phyloP scores from a whole-genome alignment of 2,329 filamentous ascomycete species.

The Diaporthe sp. region DNA sequence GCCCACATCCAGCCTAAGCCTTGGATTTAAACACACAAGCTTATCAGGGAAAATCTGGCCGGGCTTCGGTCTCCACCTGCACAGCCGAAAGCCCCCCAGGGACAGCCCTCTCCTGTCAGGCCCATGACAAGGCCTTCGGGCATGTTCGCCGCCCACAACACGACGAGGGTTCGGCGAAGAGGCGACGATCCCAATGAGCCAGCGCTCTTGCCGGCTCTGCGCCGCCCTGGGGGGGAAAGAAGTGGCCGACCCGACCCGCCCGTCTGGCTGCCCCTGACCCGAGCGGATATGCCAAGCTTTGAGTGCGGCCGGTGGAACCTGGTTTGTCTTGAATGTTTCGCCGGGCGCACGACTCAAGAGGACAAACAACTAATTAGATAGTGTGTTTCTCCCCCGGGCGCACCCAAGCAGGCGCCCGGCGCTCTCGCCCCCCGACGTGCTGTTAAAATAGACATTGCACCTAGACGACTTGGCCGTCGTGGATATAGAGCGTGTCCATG shows the following conservation, averaged over 20 bases:
- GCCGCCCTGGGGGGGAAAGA: not conserved
- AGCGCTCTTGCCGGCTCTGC: not conserved
- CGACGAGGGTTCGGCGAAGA: not conserved
- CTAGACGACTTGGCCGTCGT: slow-evolving; percentile 24
- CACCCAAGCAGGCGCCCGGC: not conserved
- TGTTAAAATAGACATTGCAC: not conserved
- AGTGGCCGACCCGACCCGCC: slow-evolving; percentile 8
- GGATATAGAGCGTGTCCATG: slow-evolving; percentile 4
- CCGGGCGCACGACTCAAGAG: slow-evolving; percentile 17
- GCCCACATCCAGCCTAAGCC: not conserved
- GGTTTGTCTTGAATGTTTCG: not conserved
- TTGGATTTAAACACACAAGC: slow-evolving; percentile 6
- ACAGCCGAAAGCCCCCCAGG: not conserved
- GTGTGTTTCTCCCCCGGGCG: not conserved
- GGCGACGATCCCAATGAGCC: slow-evolving; percentile 21
- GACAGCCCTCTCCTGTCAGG: not conserved
- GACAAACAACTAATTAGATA: not conserved
- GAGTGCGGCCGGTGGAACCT: not conserved
- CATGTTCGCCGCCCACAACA: slow-evolving; percentile 1
- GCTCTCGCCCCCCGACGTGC: not conserved
- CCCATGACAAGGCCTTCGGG: slow-evolving; percentile 3
- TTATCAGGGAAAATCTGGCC: slow-evolving; percentile 17
- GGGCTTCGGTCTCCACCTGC: not conserved
- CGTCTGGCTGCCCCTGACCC: slow-evolving; percentile 25
- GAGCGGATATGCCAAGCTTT: slow-evolving; percentile 31